A percentile compares a stretch with the other conserved stretches of the same genome.
phyloP scores from a whole-genome alignment of 2,329 filamentous ascomycete species.

The Ceratocystis eucalypticola region DNA sequence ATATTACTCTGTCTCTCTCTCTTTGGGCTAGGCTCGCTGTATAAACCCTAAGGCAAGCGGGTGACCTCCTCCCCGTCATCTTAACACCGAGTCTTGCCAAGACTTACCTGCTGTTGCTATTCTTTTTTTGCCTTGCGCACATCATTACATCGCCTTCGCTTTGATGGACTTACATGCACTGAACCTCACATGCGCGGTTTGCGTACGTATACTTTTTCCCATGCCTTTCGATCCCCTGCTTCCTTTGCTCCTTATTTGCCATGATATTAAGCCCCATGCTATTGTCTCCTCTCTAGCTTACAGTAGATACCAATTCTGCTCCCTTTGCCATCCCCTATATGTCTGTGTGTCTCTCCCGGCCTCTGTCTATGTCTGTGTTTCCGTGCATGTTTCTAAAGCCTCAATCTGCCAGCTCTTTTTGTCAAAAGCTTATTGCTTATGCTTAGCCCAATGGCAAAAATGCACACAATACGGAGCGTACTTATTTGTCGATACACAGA shows the following conservation, averaged over 20 bases:
- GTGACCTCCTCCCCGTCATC: not conserved
- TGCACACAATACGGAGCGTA: not conserved
- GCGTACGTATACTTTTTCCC: too few relatives aligned
- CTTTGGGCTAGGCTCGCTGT: not conserved
- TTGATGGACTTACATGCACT: too few relatives aligned
- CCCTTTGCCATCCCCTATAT: too few relatives aligned
- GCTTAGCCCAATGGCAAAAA: not conserved
- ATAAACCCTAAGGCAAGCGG: not conserved
- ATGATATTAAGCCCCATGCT: too few relatives aligned
- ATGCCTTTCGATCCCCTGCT: too few relatives aligned
- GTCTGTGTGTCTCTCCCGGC: not conserved
- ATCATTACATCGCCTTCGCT: too few relatives aligned
- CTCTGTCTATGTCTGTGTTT: not conserved
- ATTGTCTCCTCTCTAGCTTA: too few relatives aligned
- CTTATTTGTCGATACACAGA: not conserved
- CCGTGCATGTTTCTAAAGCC: not conserved
- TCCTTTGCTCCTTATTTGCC: too few relatives aligned
- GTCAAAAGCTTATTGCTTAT: constrained; percentile 2
- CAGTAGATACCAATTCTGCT: too few relatives aligned
- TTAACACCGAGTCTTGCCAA: not conserved
- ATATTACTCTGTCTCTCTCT: not conserved
- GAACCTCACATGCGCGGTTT: too few relatives aligned
- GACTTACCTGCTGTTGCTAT: not conserved
- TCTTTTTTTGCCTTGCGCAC: not conserved
- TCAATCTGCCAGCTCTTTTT: not conserved